These are phyloP conservation scores for Globisporangium canariense DNA, from an alignment of 352 stramenopile genomes.

Conservation along the genomic window DNA sequence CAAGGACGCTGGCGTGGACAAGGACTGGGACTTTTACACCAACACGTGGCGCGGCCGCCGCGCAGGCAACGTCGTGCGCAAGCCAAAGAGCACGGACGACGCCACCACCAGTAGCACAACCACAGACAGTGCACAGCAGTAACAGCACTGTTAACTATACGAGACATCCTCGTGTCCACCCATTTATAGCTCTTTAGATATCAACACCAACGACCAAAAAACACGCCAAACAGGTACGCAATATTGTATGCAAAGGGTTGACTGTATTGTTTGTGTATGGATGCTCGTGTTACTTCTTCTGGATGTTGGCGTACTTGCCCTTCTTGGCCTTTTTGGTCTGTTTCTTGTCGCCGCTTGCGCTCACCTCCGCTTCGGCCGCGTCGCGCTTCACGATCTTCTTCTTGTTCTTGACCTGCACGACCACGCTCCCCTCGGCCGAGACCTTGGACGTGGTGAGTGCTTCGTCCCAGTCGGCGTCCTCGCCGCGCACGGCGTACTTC, in stretches of 20 bases:
- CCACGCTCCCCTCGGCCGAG: constrained; percentile 43
- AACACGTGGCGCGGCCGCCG: constrained; percentile 61
- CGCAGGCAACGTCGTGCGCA: constrained; percentile 22
- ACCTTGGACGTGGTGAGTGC: constrained; percentile 45
- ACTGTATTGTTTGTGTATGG: not conserved
- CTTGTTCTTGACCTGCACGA: constrained; percentile 88
- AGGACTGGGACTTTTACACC: constrained; percentile 76
- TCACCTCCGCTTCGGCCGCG: constrained; percentile 34
- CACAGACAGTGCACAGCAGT: constrained; percentile 1
- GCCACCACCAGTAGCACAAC: not conserved
- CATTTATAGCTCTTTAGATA: constrained; percentile 6
- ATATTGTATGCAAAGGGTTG: constrained; percentile 2
- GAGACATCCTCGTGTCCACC: not conserved
- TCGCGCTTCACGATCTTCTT: constrained; percentile 50
- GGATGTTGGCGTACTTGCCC: constrained; percentile 76
- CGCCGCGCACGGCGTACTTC: constrained; percentile 94
- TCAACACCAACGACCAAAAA: not conserved
- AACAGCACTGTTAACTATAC: constrained; percentile 10
- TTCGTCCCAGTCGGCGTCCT: constrained; percentile 90
- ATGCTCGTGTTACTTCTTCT: constrained; percentile 23
- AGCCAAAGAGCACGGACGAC: constrained; percentile 16
- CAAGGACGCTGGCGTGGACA: constrained; percentile 71
- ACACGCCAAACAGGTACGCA: constrained; percentile 3
- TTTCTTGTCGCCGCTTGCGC: constrained; percentile 32
- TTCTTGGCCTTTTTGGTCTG: constrained; percentile 70